These are phyloP conservation scores for Suillus sp. DNA, from an alignment of 768 basidiomycete genomes.

Conservation along the genomic window DNA sequence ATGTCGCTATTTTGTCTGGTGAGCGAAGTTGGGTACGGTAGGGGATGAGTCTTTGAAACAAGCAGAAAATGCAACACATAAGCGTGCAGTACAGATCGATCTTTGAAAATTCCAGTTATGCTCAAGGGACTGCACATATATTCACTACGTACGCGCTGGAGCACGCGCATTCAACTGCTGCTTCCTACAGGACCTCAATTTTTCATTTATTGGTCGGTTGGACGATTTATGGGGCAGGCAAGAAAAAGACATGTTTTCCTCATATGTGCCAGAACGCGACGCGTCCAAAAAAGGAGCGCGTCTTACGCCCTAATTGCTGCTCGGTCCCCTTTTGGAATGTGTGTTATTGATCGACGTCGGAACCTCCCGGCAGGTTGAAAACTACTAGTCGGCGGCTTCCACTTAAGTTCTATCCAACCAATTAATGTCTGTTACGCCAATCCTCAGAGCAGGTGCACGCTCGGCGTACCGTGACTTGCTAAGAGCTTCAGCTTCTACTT, in stretches of 20 bases:
- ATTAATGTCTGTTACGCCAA: constrained; percentile 53
- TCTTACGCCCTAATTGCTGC: constrained; percentile 34
- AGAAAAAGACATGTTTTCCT: constrained; percentile 34
- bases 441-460: constrained; percentile 64
- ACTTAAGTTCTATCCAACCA: neutral
- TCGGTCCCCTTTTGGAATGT: constrained; percentile 23
- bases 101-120: constrained; percentile 8
- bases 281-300: constrained; percentile 42
- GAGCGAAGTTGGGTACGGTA: constrained; percentile 8
- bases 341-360: constrained; percentile 37
- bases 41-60: constrained; percentile 8
- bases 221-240: constrained; percentile 28
- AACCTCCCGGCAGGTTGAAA: constrained; percentile 11
- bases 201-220: constrained; percentile 32
- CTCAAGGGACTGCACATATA: constrained; percentile 9
- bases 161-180: constrained; percentile 15
- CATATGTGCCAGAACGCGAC: constrained; percentile 29
- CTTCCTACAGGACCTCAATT: constrained; percentile 23
- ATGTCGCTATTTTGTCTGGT: constrained; percentile 8
- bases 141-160: constrained; percentile 10
- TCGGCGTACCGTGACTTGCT: constrained; percentile 75
- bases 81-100: neutral
- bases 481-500: constrained; percentile 67
- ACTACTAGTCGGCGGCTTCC: neutral
- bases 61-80: neutral